phyloP scores from a whole-genome alignment of 2,329 filamentous ascomycete species.

The Ophiostoma himal-ulmi region DNA sequence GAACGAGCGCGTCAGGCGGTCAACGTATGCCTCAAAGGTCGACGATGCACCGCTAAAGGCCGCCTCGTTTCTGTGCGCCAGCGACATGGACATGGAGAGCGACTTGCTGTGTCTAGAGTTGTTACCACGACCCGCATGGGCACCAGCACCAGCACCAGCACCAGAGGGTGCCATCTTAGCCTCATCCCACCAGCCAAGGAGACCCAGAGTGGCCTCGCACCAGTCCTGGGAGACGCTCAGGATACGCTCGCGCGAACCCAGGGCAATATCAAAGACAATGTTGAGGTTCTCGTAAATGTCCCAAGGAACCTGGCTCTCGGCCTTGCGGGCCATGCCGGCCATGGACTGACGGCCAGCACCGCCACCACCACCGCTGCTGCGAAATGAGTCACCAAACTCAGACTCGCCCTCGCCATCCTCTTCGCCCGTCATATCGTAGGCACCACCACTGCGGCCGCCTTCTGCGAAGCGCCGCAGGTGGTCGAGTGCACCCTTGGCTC shows the following conservation, averaged over 20 bases:
- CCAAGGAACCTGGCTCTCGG: conserved; percentile 83
- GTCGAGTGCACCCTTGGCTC: conserved; percentile 61
- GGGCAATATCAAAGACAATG: conserved; percentile 71
- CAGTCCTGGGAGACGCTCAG: conserved; percentile 77
- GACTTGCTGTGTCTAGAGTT: conserved; percentile 18
- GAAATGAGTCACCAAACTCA: conserved; percentile 32
- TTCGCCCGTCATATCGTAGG: conserved; percentile 38
- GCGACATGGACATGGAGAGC: conserved; percentile 17
- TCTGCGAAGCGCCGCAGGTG: conserved; percentile 75
- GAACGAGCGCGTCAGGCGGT: conserved; percentile 66
- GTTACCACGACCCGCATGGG: conserved; percentile 31
- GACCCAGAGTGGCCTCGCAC: conserved; percentile 78
- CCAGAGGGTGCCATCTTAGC: conserved; percentile 32
- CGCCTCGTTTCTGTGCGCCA: conserved; percentile 25
- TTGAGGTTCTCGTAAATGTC: conserved; percentile 80
- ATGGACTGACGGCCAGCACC: conserved; percentile 38
- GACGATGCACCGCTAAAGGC: conserved; percentile 41
- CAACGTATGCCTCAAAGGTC: conserved; percentile 63
- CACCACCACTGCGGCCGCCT: conserved; percentile 45
- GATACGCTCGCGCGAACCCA: conserved; percentile 71
- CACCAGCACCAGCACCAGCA: conserved; percentile 29
- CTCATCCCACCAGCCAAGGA: conserved; percentile 91
- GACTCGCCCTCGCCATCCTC: conserved; percentile 54
- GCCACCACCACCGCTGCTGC: conserved; percentile 34
- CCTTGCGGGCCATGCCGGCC: conserved; percentile 65